Percentiles rank a stretch among this genome's conserved stretches.
phyloP scores from a whole-genome alignment of 192 early-diverging fungal species.

The Mortierella alpina region DNA sequence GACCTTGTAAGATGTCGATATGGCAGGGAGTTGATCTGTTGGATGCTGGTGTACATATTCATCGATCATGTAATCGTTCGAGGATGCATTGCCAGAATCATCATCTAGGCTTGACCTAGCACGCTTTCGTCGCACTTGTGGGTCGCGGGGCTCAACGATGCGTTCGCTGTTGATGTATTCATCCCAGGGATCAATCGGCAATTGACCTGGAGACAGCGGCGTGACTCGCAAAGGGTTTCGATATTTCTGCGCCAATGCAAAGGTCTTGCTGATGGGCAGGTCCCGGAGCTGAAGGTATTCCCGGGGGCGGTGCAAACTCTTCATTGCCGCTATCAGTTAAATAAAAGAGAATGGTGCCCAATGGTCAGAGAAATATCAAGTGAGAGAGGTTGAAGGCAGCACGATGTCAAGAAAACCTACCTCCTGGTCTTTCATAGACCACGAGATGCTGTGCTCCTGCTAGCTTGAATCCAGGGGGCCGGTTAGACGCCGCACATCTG shows the following conservation, averaged over 20 bases:
- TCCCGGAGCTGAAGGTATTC: constrained; percentile 29
- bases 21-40: too few species aligned
- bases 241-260: constrained; percentile 29
- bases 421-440: constrained; percentile 37
- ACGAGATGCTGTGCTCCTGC: constrained; percentile 30
- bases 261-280: constrained; percentile 29
- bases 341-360: not conserved
- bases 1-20: too few species aligned
- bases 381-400: too few species aligned
- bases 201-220: not conserved
- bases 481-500: not conserved
- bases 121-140: not conserved
- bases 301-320: constrained; percentile 22
- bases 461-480: not conserved
- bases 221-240: constrained; percentile 9
- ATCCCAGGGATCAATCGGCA: constrained; percentile 19
- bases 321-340: constrained; percentile 9
- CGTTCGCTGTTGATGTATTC: constrained; percentile 22
- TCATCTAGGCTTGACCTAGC: too few species aligned
- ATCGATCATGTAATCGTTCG: too few species aligned
- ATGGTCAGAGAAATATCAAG: too few species aligned
- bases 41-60: too few species aligned
- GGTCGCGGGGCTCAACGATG: constrained; percentile 5
- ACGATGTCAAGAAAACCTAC: not conserved
- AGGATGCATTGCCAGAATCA: too few species aligned